Conservation (phyloP, 257 asterid species). For the Solanum sitiens region DNA sequence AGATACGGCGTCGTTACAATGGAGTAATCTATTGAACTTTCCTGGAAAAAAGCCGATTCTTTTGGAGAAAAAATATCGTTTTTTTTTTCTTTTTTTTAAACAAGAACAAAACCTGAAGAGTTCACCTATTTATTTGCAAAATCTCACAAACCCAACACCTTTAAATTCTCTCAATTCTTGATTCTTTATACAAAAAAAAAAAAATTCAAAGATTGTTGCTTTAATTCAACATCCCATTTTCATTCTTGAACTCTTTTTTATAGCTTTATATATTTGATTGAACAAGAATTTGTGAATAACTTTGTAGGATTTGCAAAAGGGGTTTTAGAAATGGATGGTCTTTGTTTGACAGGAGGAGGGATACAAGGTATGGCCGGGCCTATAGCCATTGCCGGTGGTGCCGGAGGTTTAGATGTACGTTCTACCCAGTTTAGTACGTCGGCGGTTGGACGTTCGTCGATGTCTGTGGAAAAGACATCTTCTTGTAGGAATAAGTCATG, state of each 20-base stretch:
- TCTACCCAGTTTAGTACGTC: constrained; percentile 16
- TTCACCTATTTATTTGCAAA: neutral
- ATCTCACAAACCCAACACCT: neutral
- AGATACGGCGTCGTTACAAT: neutral
- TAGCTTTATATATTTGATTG: neutral
- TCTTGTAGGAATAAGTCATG: constrained; percentile 36
- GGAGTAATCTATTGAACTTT: neutral
- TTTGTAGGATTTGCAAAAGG: neutral
- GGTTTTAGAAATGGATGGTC: constrained; percentile 43
- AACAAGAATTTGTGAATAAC: neutral
- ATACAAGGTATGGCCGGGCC: constrained; percentile 49
- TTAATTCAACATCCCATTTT: neutral
- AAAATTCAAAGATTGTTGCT: constrained; percentile 24
- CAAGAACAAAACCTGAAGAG: neutral
- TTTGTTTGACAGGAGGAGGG: constrained; percentile 72
- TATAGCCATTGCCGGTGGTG: constrained; percentile 34
- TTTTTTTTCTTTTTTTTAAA: too few relatives aligned
- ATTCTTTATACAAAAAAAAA: neutral
- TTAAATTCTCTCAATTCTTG: neutral
- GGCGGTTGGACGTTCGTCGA: constrained; percentile 12
- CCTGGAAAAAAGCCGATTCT: neutral
- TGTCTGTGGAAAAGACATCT: constrained; percentile 43
- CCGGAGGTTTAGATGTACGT: constrained; percentile 42
- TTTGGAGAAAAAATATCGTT: neutral
- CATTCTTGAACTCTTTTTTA: neutral